A percentile compares a stretch with the other conserved stretches of the same genome.
phyloP scores from a whole-genome alignment of 176 grass and related monocot genomes.

The Cenchrus purpureus region DNA sequence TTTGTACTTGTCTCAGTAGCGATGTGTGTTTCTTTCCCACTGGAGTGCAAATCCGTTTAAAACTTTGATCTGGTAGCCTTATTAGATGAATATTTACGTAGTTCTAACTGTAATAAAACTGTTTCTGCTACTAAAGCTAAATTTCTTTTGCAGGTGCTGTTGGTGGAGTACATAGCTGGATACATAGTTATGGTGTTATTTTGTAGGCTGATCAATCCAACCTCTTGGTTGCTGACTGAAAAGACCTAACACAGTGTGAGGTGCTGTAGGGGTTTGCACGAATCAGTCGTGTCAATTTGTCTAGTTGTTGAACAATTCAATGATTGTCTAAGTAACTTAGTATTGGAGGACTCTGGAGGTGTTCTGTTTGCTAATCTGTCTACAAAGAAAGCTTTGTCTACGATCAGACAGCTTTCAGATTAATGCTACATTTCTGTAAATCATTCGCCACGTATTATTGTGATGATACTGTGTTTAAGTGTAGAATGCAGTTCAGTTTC shows the following conservation, averaged over 20 bases:
- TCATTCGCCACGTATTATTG: conserved; percentile 32
- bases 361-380: conserved; percentile 47
- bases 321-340: conserved; percentile 27
- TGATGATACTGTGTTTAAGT: conserved; percentile 5
- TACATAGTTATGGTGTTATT: conserved; percentile 51
- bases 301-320: conserved; percentile 14
- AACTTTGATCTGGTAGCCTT: neutral
- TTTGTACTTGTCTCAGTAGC: neutral
- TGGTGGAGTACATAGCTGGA: conserved; percentile 62
- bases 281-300: conserved; percentile 33
- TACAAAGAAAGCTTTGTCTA: conserved; percentile 10
- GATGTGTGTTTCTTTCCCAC: neutral
- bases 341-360: neutral
- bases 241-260: conserved; percentile 44
- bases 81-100: neutral
- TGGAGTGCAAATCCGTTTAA: neutral
- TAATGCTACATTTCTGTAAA: conserved; percentile 40
- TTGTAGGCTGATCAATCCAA: conserved; percentile 58
- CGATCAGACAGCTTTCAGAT: conserved; percentile 24
- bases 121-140: conserved; percentile 26
- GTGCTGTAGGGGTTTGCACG: conserved; percentile 29
- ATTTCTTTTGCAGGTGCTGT: conserved; percentile 31
- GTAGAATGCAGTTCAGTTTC: conserved; percentile 25
- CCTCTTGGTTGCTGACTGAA: conserved; percentile 58
- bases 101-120: neutral